Evolutionary conservation across 371 early-diverging fungal genomes (phyloP).

Genomic region (Rhizomucor pusillus): DNA sequence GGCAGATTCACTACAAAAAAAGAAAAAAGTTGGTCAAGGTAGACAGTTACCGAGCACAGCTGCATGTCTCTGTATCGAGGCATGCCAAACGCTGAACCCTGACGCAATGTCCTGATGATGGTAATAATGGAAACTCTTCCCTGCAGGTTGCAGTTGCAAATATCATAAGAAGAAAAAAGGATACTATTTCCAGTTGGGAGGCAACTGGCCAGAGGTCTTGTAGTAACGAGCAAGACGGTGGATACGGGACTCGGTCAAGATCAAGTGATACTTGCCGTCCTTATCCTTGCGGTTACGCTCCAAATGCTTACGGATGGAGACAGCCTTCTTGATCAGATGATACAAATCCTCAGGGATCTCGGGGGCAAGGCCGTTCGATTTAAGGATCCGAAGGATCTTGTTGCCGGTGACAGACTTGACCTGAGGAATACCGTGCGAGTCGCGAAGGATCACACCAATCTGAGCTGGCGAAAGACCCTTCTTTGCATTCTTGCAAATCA

Average conservation of each 20-base stretch:
- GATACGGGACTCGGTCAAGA: conserved; percentile 98
- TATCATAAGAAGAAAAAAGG: background rate
- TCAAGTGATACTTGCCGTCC: conserved; percentile 99
- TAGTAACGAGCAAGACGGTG: conserved; percentile 99
- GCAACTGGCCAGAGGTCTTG: conserved; percentile 97
- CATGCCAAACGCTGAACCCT: background rate
- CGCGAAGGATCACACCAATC: conserved; percentile 99
- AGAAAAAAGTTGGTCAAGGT: background rate
- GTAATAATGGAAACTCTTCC: background rate
- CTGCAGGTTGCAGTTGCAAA: background rate
- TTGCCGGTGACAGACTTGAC: conserved; percentile 95
- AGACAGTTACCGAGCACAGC: conserved; percentile 3
- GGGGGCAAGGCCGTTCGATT: conserved; percentile 91
- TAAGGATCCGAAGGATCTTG: conserved; percentile 94
- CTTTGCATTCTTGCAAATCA: conserved; percentile 99
- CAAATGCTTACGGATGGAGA: conserved; percentile 98
- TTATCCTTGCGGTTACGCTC: conserved; percentile 99
- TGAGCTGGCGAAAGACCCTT: conserved; percentile 99
- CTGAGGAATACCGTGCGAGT: conserved; percentile 98
- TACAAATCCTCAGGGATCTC: conserved; percentile 99
- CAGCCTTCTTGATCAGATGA: conserved; percentile 99
- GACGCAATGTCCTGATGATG: conserved; percentile 2
- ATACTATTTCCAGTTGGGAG: conserved; percentile 97
- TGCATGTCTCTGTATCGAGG: background rate
- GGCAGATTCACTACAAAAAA: conserved; percentile 31